These are phyloP conservation scores for Phialemonium atrogriseum DNA, from an alignment of 2,329 filamentous ascomycete genomes.

Conservation along the genomic window DNA sequence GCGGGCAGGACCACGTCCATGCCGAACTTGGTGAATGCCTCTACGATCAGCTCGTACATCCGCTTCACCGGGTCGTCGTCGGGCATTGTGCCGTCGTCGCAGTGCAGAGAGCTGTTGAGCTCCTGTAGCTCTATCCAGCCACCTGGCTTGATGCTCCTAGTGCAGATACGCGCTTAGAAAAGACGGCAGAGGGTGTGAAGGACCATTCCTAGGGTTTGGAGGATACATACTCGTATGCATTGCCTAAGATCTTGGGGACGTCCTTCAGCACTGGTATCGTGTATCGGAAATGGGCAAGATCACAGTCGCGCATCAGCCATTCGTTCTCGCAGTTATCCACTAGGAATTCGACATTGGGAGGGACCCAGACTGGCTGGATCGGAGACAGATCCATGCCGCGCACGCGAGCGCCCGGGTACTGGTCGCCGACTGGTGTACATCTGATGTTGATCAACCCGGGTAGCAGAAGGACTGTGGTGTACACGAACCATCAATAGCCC, in stretches of 20 bases:
- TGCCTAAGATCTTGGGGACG: conserved; percentile 31
- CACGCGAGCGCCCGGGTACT: conserved; percentile 9
- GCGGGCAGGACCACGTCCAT: conserved; percentile 14
- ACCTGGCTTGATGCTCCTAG: conserved; percentile 12
- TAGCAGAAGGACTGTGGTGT: no score
- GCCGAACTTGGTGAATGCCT: conserved; percentile 19
- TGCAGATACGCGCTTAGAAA: neutral
- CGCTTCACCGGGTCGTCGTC: conserved; percentile 7
- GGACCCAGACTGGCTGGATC: conserved; percentile 16
- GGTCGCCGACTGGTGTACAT: conserved; percentile 4
- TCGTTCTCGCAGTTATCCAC: conserved; percentile 45
- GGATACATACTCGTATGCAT: conserved; percentile 23
- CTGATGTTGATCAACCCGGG: no score
- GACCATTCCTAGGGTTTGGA: neutral
- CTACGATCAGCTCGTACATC: conserved; percentile 17
- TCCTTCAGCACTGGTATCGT: conserved; percentile 37
- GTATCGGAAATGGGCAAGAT: conserved; percentile 40
- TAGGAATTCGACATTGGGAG: conserved; percentile 25
- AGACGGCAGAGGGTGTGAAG: neutral
- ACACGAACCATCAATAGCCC: conserved; percentile 1
- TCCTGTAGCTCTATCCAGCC: conserved; percentile 18
- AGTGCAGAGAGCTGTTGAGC: conserved; percentile 10
- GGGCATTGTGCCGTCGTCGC: conserved; percentile 14
- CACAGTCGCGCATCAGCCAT: conserved; percentile 40
- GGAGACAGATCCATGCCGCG: conserved; percentile 15